phyloP scores from a whole-genome alignment of 805 yeast genomes.

The Wickerhamiella kazuoi region DNA sequence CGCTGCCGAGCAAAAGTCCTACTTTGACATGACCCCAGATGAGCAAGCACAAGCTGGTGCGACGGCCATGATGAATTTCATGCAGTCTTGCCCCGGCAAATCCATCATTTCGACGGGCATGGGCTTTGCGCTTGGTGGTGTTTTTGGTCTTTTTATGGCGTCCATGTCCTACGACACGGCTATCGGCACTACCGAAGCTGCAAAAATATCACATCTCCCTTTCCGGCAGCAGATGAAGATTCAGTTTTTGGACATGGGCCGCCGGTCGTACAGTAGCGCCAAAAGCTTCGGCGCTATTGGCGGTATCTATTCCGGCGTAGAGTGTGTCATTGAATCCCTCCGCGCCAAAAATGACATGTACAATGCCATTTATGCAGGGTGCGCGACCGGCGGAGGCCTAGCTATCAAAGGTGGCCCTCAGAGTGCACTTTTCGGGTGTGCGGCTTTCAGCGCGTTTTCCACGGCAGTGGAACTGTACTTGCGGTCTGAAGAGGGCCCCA shows the following conservation, averaged over 20 bases:
- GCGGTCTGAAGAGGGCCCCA: constrained; percentile 65
- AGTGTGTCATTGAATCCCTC: constrained; percentile 67
- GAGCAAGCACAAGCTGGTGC: constrained; percentile 92
- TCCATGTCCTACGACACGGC: constrained; percentile 70
- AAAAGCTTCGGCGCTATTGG: constrained; percentile 91
- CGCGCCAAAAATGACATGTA: constrained; percentile 84
- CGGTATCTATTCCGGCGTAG: constrained; percentile 78
- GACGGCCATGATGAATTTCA: constrained; percentile 56
- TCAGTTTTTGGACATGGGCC: constrained; percentile 85
- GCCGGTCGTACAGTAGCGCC: constrained; percentile 72
- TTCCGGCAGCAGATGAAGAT: constrained; percentile 81
- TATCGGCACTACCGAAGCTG: constrained; percentile 32
- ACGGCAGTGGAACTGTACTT: constrained; percentile 53
- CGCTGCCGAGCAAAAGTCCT: constrained; percentile 24
- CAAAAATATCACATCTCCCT: constrained; percentile 64
- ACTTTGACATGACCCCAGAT: constrained; percentile 64
- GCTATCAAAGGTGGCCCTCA: constrained; percentile 88
- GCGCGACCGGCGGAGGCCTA: constrained; percentile 91
- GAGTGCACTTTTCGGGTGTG: constrained; percentile 83
- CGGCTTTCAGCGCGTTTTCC: constrained; percentile 92
- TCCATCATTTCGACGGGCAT: constrained; percentile 81
- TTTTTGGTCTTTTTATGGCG: constrained; percentile 82
- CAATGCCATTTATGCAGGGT: constrained; percentile 87
- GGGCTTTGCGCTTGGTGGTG: constrained; percentile 89
- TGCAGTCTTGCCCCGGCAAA: constrained; percentile 91